These are phyloP conservation scores for Psilocybe tampanensis DNA, from an alignment of 768 basidiomycete species.

Conservation along the genomic window DNA sequence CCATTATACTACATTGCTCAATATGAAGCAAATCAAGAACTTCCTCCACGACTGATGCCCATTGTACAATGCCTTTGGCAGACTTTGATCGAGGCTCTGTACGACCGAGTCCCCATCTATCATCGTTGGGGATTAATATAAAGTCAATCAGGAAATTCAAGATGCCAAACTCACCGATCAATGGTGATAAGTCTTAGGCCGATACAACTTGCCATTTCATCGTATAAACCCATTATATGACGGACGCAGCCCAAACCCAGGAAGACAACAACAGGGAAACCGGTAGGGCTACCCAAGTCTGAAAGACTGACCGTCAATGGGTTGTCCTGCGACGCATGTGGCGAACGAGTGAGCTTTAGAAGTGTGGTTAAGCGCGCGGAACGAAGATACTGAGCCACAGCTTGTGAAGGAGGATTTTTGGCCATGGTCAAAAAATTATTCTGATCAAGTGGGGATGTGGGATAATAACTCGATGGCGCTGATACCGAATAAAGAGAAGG, in stretches of 20 bases:
- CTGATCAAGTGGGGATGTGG: conserved; percentile 49
- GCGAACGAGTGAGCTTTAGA: conserved; percentile 75
- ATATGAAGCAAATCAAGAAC: conserved; percentile 83
- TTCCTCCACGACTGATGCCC: conserved; percentile 90
- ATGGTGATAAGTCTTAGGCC: conserved; percentile 91
- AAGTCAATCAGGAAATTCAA: conserved; percentile 5
- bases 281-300: conserved; percentile 85
- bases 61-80: conserved; percentile 82
- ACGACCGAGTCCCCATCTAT: conserved; percentile 90
- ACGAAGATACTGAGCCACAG: conserved; percentile 84
- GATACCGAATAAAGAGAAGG: conserved; percentile 56
- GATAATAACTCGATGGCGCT: conserved; percentile 45
- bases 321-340: conserved; percentile 74
- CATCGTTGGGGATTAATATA: conserved; percentile 2
- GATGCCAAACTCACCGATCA: conserved; percentile 65
- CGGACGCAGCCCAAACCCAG: conserved; percentile 93
- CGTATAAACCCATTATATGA: conserved; percentile 93
- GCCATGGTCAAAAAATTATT: conserved; percentile 39
- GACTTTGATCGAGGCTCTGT: conserved; percentile 73
- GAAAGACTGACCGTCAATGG: conserved; percentile 90
- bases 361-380: conserved; percentile 86
- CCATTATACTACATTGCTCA: conserved; percentile 84
- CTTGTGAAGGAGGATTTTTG: conserved; percentile 60
- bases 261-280: conserved; percentile 88
- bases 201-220: conserved; percentile 91